Conservation (phyloP, 192 early-diverging fungal genomes). For the Cetraspora pellucida region DNA sequence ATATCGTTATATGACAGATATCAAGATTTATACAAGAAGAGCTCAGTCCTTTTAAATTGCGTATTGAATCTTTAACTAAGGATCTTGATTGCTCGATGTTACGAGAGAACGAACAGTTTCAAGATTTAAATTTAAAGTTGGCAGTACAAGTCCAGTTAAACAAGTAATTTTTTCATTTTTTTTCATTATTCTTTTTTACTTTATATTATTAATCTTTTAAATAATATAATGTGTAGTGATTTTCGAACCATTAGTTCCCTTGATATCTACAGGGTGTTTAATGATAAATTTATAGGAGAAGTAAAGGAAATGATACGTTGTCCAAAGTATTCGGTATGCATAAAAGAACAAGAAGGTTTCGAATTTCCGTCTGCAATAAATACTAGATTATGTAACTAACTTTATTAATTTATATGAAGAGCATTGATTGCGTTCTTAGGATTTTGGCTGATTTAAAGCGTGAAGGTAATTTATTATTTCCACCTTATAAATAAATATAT, state of each 20-base stretch:
- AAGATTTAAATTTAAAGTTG: not conserved
- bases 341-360: not conserved
- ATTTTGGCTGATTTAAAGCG: not conserved
- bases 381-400: not conserved
- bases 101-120: constrained; percentile 13
- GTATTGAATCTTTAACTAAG: constrained; percentile 19
- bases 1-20: not conserved
- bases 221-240: not conserved
- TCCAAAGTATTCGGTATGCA: not conserved
- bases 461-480: constrained; percentile 22
- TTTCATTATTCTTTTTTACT: not conserved
- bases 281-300: constrained; percentile 12
- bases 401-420: not conserved
- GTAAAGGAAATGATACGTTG: constrained; percentile 1
- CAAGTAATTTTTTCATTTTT: not conserved
- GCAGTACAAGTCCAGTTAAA: constrained; percentile 18
- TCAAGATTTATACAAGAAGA: constrained; percentile 10
- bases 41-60: not conserved
- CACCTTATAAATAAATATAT: not conserved
- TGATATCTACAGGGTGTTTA: constrained; percentile 1
- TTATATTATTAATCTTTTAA: not conserved
- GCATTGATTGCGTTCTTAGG: not conserved
- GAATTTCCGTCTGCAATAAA: not conserved
- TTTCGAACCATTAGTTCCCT: not conserved
- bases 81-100: constrained; percentile 9